Base-by-base conservation (phyloP, 805 yeast species). In the Barnettozyma wickerhamii region DNA sequence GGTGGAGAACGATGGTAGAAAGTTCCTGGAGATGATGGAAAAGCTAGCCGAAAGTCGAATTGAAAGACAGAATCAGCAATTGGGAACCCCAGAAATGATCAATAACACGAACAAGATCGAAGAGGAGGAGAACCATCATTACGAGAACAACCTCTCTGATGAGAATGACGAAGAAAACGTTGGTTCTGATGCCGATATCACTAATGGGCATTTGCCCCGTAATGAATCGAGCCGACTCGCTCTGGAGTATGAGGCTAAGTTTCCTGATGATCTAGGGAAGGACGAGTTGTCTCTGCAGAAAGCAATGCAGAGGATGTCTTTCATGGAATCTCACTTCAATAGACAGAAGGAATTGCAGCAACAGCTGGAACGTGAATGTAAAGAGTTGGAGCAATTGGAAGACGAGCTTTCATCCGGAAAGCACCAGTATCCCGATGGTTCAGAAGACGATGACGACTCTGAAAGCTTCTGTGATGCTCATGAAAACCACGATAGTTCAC, bases 21-120 rank as follows among this genome's bases (percentile, higher is more conserved):
- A 79, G 31, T 85, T 88, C 48, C 72, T 87, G 24, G 81, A 81
- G 48, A 81, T 86, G 72, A 81, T 89, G 77, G 95, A 87, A 58
- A 73, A 78, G 39, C 66, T 85, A 33, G 85, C 88, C 4, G 73
- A 74, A 42, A 71, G 78, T 33, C 63, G 77, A 15, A 51, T 66
- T 60, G 58, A 49, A 33, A 53, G 59, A 37, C 53, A 53, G 17
- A 17, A 49, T 6, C 53, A 53, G n/a, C 38, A 38, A 7, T 10
- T 46, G 19, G 41, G 37, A 29, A 40, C 44, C 24, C 30, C 50
- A 4, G 52, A 48, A 12, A 38, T 44, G 18, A 32, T 43, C n/a
- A 50, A 50, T 30, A 47, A 50, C 27, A 30, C 40, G 5, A 59
- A 53, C 13, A 48, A 56, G 29, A 58, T 55, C 27, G 65, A 60